Evolutionary conservation across 1,284 basidiomycete genomes (phyloP), one percentile per base, ranked within the genome.

Genomic region (Earliella scabrosa): DNA sequence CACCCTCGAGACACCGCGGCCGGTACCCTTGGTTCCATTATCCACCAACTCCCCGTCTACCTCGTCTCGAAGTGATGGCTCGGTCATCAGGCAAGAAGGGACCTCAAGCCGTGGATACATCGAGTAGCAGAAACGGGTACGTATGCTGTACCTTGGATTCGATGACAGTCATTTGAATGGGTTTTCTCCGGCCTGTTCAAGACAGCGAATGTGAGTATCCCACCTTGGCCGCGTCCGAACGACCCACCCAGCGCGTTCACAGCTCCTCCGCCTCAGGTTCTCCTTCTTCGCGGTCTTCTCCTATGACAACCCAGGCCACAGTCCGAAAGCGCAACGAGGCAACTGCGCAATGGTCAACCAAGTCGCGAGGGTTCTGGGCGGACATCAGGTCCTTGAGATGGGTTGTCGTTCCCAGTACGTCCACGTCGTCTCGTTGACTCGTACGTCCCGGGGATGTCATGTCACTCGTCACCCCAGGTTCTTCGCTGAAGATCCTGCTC

Each of bases 341-440:
- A n/a, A 50, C 47, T 7, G 45, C 58, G 9, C 66, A 48, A 26
- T 67, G 63, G 64, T 68, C 63, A 8, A 65, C 59, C 1, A 41
- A 63, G 26, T 67, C 68, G 4, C 47, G 44, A 20, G 80, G 80
- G 0, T 73, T 83, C 52, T 74, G 68, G 75, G 61, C 72, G 5
- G 81, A 83, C 63, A 54, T 88, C 58, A 74, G 62, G 64, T 80
- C 82, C 0, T 72, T 80, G 8, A 72, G 84, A 62, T 96, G 93
- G 93, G 87, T 89, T 61, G 74, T 91, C 26, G 77, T 89, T 32
- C 93, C 93, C 27, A 71, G 92, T 91, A 61, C 50, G 82, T 77
- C 2, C 9, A 36, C 53, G n/a, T n/a, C n/a, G n/a, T n/a, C 21
- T 24, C 11, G 29, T 27, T 18, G 10, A n/a, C n/a, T n/a, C n/a